Conservation (phyloP, 2,329 filamentous ascomycete species). For the Penicillium corylophilum region DNA sequence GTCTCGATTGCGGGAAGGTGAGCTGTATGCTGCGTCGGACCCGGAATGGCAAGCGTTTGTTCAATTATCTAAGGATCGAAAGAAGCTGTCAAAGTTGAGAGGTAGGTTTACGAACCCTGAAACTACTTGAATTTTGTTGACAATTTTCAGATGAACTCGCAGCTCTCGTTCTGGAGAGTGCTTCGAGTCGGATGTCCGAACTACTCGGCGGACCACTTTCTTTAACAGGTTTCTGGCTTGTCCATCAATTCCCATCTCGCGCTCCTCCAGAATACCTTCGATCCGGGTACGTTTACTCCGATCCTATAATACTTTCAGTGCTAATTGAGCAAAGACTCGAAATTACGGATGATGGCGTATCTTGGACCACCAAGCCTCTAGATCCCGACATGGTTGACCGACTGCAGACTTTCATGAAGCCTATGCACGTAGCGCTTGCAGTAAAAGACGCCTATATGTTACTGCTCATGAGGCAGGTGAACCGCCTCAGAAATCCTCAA, state of each 20-base stretch:
- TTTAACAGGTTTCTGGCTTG: conserved; percentile 58
- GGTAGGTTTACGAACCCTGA: conserved; percentile 23
- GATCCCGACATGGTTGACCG: conserved; percentile 31
- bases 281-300: conserved; percentile 52
- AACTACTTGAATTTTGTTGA: conserved; percentile 9
- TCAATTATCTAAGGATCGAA: conserved; percentile 55
- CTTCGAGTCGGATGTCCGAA: conserved; percentile 44
- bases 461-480: conserved; percentile 29
- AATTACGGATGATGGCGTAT: conserved; percentile 25
- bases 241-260: conserved; percentile 59
- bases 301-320: conserved; percentile 1
- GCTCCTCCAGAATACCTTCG: conserved; percentile 61
- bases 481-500: conserved; percentile 22
- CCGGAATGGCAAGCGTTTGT: conserved; percentile 65
- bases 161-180: conserved; percentile 43
- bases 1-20: conserved; percentile 38
- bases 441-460: conserved; percentile 35
- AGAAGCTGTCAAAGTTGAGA: conserved; percentile 51
- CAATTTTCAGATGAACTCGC: conserved; percentile 48
- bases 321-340: conserved; percentile 27
- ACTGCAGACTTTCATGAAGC: conserved; percentile 30
- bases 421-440: conserved; percentile 33
- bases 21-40: conserved; percentile 43
- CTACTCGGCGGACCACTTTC: conserved; percentile 51
- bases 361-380: conserved; percentile 30